A percentile compares a stretch with the other conserved stretches of the same genome.
phyloP scores from a whole-genome alignment of 257 asterid species.

The Solanum ossicruentum region DNA sequence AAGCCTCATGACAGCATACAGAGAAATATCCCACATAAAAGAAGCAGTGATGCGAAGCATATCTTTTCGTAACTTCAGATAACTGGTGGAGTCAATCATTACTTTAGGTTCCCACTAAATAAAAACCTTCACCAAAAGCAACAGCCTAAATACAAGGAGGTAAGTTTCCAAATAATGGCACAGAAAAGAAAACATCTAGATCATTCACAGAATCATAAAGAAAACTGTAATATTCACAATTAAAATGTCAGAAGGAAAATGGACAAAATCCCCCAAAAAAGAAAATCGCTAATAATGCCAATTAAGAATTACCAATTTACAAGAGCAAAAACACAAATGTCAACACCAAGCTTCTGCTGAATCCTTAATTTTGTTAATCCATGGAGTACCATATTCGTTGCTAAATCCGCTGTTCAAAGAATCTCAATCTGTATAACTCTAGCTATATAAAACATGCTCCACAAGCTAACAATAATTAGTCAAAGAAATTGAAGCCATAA shows the following conservation, averaged over 20 bases:
- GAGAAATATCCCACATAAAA: neutral
- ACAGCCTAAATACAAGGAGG: neutral
- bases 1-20: neutral
- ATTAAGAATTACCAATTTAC: slow-evolving; percentile 66
- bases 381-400: slow-evolving; percentile 7
- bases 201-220: neutral
- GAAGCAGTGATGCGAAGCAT: neutral
- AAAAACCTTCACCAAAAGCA: neutral
- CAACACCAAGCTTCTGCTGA: slow-evolving; percentile 9
- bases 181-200: neutral
- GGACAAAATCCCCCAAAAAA: neutral
- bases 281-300: slow-evolving; percentile 12
- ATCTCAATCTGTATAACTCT: slow-evolving; percentile 5
- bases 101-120: neutral
- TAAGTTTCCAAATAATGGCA: neutral
- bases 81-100: neutral
- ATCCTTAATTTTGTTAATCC: neutral
- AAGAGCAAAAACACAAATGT: slow-evolving; percentile 31
- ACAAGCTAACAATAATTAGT: neutral
- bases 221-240: neutral
- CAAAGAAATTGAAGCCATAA: neutral
- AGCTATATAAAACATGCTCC: slow-evolving; percentile 2
- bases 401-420: slow-evolving; percentile 4
- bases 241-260: neutral
- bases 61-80: neutral